phyloP scores from a whole-genome alignment of 2,329 filamentous ascomycete genomes.

The Ceratocystis papillata region DNA sequence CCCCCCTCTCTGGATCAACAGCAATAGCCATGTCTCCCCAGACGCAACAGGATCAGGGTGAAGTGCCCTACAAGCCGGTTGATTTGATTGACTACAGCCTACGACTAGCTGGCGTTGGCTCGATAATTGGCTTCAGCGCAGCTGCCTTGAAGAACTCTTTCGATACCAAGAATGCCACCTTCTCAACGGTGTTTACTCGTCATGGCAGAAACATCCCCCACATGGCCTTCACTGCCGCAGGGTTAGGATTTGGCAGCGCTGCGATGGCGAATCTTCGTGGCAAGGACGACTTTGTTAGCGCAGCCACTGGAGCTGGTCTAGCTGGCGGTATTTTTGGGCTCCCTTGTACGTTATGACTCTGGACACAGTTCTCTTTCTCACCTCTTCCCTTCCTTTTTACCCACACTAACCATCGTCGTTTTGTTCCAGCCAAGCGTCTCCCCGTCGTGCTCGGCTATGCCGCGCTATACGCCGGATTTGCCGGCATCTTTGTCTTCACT shows the following conservation, averaged over 20 bases:
- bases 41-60: constrained; percentile 3
- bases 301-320: constrained; percentile 64
- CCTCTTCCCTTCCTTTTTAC: neutral
- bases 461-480: constrained; percentile 41
- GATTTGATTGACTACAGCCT: constrained; percentile 61
- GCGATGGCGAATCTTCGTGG: constrained; percentile 75
- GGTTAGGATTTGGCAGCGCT: constrained; percentile 66
- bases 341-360: constrained; percentile 45
- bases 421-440: constrained; percentile 41
- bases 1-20: neutral
- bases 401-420: constrained; percentile 21
- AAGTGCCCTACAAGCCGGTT: constrained; percentile 51
- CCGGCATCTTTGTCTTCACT: constrained; percentile 58
- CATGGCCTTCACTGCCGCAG: constrained; percentile 43
- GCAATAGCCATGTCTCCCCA: constrained; percentile 21
- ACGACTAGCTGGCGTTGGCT: constrained; percentile 54
- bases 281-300: constrained; percentile 69
- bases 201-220: constrained; percentile 61
- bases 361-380: no score
- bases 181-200: constrained; percentile 67
- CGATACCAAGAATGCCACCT: constrained; percentile 68
- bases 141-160: constrained; percentile 81
- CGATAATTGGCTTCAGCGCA: constrained; percentile 56
- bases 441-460: constrained; percentile 61
- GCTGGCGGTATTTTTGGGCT: constrained; percentile 63